Evolutionary conservation across 2,329 filamentous ascomycete species (phyloP).

Genomic region (Hypoxylon sp.): DNA sequence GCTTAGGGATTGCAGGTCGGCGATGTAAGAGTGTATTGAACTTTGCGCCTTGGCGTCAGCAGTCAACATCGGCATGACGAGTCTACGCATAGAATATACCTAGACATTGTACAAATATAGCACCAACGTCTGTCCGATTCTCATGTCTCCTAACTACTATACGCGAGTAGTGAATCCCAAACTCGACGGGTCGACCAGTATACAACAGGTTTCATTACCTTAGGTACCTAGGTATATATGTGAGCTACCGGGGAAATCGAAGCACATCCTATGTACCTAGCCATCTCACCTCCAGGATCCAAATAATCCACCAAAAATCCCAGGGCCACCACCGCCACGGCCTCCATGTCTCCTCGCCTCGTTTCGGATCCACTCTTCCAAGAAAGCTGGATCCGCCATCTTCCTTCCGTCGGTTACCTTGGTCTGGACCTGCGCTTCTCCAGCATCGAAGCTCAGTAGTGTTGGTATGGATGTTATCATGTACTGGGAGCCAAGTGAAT

Average conservation of each 20-base stretch:
- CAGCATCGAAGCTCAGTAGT: slow-evolving; percentile 67
- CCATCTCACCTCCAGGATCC: slow-evolving; percentile 44
- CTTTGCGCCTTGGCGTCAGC: background rate
- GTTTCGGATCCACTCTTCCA: slow-evolving; percentile 65
- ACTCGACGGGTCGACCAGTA: background rate
- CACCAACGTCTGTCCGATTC: background rate
- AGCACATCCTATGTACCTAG: background rate
- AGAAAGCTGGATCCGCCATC: slow-evolving; percentile 62
- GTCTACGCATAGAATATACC: background rate
- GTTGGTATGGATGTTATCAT: slow-evolving; percentile 70
- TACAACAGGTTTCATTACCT: background rate
- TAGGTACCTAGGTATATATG: too few species aligned
- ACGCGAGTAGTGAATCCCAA: background rate
- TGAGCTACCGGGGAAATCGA: background rate
- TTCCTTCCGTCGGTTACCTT: slow-evolving; percentile 62
- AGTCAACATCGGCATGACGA: background rate
- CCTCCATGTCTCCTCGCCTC: slow-evolving; percentile 62
- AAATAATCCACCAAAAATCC: slow-evolving; percentile 50
- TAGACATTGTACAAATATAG: slow-evolving; percentile 6
- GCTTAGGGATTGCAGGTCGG: slow-evolving; percentile 33
- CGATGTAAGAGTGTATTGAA: background rate
- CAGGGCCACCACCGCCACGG: slow-evolving; percentile 53
- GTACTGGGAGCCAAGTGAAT: slow-evolving; percentile 63
- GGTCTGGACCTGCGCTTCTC: slow-evolving; percentile 62
- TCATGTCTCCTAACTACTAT: background rate